Base-by-base conservation (phyloP, 176 grass and related monocot species). In the Alloteropsis semialata region DNA sequence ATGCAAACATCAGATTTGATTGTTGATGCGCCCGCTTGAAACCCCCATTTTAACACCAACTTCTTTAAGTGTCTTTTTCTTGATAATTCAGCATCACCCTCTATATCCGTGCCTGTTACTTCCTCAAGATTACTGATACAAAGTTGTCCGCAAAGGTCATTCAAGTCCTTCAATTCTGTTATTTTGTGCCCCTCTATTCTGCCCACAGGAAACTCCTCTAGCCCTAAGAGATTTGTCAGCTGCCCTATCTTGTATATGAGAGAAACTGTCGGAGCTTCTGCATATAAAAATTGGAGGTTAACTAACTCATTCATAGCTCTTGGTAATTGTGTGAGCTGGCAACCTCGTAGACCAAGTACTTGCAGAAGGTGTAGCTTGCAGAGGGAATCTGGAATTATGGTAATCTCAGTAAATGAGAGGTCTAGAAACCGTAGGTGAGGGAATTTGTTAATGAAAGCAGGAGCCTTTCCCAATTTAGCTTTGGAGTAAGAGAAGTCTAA, bases 181-280 rank as follows among this genome's bases (percentile, higher is more conserved):
- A 89, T 85, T 65, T 5, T 77, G 69, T 81, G 27, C 24, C 87
- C 87, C 9, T 89, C 42, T 28, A 19, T 50, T 30, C 29, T 55
- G 68, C 69, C 18, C 15, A 89, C 64, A 82, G 50, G 46, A 42
- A 89, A 89, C 74, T 65, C 74, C 2, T 89, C 64, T 25, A 89
- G 41, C 39, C 46, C 50, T 74, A 80, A 81, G 8, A 84, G 87
- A 22, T 65, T 73, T 45, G 81, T 79, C 17, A 84, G 81, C 46
- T 84, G 49, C 30, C 87, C 87, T 42, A 89, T 84, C 36, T 69
- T 69, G 67, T 54, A 65, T 80, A 89, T 79, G 15, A 89, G 55
- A 60, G 63, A 57, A 18, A 84, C 12, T 15, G 75, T 89, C n/a
- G 28, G 36, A 44, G 41, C 11, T 58, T 64, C 82, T 49, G 81